Percentiles rank a stretch among this genome's conserved stretches.
Conservation (phyloP, 2,329 filamentous ascomycete genomes). For the Monosporascus sp. region DNA sequence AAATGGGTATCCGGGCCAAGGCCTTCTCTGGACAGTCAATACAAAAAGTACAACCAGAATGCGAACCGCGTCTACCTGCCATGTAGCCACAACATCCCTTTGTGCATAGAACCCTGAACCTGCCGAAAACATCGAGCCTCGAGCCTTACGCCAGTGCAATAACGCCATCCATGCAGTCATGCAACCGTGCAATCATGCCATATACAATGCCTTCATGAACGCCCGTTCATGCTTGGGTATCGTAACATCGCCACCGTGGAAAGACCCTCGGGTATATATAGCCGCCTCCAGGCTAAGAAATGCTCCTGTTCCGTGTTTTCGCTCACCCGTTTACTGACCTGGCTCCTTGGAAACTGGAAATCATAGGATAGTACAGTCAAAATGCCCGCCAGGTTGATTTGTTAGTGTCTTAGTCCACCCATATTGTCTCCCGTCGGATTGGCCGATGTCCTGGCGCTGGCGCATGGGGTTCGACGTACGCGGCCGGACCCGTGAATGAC, state of each 20-base stretch:
- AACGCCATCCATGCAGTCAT: conserved; percentile 1
- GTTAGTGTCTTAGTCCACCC: conserved; percentile 14
- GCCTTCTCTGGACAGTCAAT: too few species aligned
- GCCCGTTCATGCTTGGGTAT: conserved; percentile 16
- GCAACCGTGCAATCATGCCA: not conserved
- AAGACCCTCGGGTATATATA: not conserved
- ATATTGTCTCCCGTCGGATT: conserved; percentile 16
- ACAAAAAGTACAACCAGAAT: not conserved
- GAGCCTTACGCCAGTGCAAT: not conserved
- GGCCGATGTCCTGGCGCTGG: conserved; percentile 9
- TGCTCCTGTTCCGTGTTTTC: conserved; percentile 1
- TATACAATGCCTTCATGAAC: not conserved
- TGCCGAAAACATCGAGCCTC: not conserved
- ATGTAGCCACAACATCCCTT: not conserved
- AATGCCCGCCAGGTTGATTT: not conserved
- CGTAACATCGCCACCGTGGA: conserved; percentile 2
- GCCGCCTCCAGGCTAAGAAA: not conserved
- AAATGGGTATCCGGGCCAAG: not conserved
- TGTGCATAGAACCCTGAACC: not conserved
- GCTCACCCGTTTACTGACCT: conserved; percentile 1
- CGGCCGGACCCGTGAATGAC: conserved; percentile 10
- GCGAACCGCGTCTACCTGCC: not conserved
- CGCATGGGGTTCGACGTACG: conserved; percentile 12
- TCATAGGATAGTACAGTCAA: not conserved
- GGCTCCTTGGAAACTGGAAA: conserved; percentile 1